Base-by-base conservation (phyloP, 2,329 filamentous ascomycete genomes). In the Aspergillus costaricaensis region DNA sequence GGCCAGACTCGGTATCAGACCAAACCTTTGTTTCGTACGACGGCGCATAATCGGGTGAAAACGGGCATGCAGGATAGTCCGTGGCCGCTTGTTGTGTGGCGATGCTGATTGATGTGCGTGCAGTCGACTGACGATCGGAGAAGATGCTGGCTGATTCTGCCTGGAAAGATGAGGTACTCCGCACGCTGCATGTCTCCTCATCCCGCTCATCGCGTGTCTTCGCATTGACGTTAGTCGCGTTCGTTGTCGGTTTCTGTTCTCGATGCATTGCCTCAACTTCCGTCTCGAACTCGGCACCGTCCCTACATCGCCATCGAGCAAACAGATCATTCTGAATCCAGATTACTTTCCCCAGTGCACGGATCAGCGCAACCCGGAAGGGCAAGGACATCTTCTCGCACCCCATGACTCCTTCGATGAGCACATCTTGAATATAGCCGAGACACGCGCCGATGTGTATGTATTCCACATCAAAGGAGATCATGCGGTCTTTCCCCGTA, bases 281-380 rank as follows among this genome's bases (percentile, higher is more conserved):
- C 4, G 81, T 77, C 19, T 70, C 75, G 61, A 76, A 83, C 74
- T 91, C 89, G 32, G 87, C 84, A 51, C 88, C 87, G 65, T 91
- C 88, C 38, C 84, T 81, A 38, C 91, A 85, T 69, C 92, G 90
- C 88, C 90, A 93, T 73, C 89, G 90, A n/a, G 90, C 89, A 74
- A 94, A 91, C 25, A 94, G 81, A 74, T 94, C 91, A 71, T 94
- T 94, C 76, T 94, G 91, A 65, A 94, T 92, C 90, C 91, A 94
- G 65, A 94, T 88, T 19, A 94, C 87, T 74, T 95, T 94, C 62
- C 86, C 86, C 19, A 94, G 80, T 0, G 91, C 91, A 72, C 89
- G 90, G 48, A 93, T 83, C 4, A 94, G 82, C 17, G 85, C 88
- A 17, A 90, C 87, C 77, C 93, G 93, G 75, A 85, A 84, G 60